A percentile compares a stretch with the other conserved stretches of the same genome.
phyloP scores from a whole-genome alignment of 331 rosid species.

The Arachis monticola region DNA sequence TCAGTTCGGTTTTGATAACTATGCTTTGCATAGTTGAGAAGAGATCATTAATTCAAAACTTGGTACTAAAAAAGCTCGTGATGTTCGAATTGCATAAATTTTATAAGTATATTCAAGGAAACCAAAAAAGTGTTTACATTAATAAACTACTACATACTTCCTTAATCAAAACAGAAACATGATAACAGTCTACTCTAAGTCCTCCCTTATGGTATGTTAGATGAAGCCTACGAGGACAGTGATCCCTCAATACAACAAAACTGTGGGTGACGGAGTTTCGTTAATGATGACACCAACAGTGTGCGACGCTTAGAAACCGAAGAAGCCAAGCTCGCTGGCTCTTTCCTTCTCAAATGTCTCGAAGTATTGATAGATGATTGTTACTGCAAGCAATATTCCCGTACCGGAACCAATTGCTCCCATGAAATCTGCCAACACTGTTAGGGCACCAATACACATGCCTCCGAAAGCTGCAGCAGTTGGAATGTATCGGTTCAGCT shows the following conservation, averaged over 20 bases:
- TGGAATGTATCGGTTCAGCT: conserved; percentile 88
- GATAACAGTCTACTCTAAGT: conserved; percentile 49
- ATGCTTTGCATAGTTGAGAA: too few species aligned
- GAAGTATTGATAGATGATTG: conserved; percentile 85
- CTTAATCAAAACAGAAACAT: conserved; percentile 23
- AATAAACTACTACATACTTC: conserved; percentile 27
- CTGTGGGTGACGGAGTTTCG: conserved; percentile 39
- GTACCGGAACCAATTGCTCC: conserved; percentile 97
- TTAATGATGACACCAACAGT: conserved; percentile 25
- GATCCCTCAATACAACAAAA: conserved; percentile 50
- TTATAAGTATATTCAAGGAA: conserved; percentile 21
- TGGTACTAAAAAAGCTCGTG: background rate
- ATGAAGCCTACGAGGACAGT: conserved; percentile 44
- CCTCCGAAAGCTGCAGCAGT: conserved; percentile 98
- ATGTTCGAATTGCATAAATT: background rate
- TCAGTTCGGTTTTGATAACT: too few species aligned
- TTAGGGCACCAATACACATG: conserved; percentile 89
- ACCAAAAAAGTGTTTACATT: conserved; percentile 18
- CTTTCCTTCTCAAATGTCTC: conserved; percentile 96
- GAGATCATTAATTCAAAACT: too few species aligned
- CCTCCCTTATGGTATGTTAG: conserved; percentile 45
- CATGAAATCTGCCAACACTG: conserved; percentile 94
- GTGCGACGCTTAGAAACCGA: conserved; percentile 66
- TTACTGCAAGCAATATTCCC: conserved; percentile 83
- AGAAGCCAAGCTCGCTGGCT: conserved; percentile 92